Percentiles rank a stretch among this genome's conserved stretches.
phyloP scores from a whole-genome alignment of 2,329 filamentous ascomycete genomes.

The Trichocomaceae sp. region DNA sequence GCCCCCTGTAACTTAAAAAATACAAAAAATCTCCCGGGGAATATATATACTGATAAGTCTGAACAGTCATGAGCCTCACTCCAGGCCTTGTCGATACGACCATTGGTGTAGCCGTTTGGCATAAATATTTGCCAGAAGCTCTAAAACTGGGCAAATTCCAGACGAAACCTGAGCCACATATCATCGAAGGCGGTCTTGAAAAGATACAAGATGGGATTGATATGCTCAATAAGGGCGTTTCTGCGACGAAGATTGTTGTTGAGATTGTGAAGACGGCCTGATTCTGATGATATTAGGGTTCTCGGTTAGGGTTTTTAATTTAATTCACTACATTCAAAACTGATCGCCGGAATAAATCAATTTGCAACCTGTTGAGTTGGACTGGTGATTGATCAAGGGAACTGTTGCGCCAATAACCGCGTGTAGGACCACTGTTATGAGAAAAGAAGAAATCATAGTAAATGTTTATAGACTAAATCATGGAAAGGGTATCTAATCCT shows the following conservation, averaged over 20 bases:
- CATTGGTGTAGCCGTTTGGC: constrained; percentile 20
- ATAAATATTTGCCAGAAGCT: constrained; percentile 24
- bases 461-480: no score
- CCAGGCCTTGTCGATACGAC: constrained; percentile 3
- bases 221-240: constrained; percentile 32
- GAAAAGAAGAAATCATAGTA: no score
- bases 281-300: neutral
- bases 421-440: no score
- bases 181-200: constrained; percentile 34
- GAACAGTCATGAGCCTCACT: constrained; percentile 1
- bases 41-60: neutral
- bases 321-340: no score
- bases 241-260: constrained; percentile 35
- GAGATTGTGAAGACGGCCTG: constrained; percentile 8
- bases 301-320: neutral
- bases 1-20: no score
- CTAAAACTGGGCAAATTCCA: constrained; percentile 24
- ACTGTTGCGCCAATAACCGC: no score
- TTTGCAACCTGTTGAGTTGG: no score
- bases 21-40: neutral
- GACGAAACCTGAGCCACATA: constrained; percentile 27
- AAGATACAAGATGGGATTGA: constrained; percentile 33
- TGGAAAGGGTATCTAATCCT: no score
- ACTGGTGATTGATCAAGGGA: no score
- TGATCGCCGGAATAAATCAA: no score